phyloP scores from a whole-genome alignment of 2,329 filamentous ascomycete species.

The Colletotrichum scovillei region DNA sequence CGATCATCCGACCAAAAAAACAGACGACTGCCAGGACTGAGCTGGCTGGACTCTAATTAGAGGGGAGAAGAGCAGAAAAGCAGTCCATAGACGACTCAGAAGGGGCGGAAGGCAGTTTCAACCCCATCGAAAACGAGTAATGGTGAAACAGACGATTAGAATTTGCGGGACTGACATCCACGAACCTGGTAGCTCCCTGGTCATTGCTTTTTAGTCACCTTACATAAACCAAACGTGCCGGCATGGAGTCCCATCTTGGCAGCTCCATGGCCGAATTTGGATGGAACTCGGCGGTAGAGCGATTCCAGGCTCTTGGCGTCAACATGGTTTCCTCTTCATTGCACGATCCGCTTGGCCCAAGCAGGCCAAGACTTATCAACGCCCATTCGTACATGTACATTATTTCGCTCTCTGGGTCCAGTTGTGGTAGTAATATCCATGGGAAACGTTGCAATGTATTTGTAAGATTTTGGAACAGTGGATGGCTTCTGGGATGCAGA shows the following conservation, averaged over 20 bases:
- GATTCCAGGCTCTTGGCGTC: conserved; percentile 2
- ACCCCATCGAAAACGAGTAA: conserved; percentile 9
- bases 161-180: conserved; percentile 21
- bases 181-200: conserved; percentile 16
- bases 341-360: background rate
- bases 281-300: background rate
- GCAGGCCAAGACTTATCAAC: too few species aligned
- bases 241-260: conserved; percentile 1
- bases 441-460: too few species aligned
- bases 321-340: background rate
- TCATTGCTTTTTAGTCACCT: background rate
- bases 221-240: background rate
- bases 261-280: conserved; percentile 5
- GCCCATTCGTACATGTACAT: too few species aligned
- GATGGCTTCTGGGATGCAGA: too few species aligned
- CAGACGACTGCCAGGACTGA: background rate
- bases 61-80: background rate
- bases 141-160: conserved; percentile 14
- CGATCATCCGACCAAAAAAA: conserved; percentile 21
- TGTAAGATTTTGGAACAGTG: too few species aligned
- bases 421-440: too few species aligned
- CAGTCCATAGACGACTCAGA: background rate
- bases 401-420: too few species aligned
- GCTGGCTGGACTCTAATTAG: background rate
- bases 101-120: conserved; percentile 5